Evolutionary conservation across 805 yeast species (phyloP).

Genomic region (Lachancea kluyveri): DNA sequence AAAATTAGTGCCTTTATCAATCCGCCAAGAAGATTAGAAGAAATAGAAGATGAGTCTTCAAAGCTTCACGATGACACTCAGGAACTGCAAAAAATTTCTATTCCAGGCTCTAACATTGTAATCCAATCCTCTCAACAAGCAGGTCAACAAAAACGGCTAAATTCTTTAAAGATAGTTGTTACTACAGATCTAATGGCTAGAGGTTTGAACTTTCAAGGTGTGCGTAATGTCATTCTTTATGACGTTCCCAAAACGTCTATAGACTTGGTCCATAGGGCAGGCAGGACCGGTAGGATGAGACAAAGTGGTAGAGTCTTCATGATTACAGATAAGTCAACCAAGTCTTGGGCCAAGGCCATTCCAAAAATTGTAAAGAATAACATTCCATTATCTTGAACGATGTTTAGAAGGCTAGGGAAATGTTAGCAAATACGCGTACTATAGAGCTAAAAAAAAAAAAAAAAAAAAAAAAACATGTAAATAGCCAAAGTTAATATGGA

Average conservation of each 20-base stretch:
- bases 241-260: constrained; percentile 83
- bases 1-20: constrained; percentile 58
- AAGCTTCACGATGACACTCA: constrained; percentile 1
- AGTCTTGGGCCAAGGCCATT: constrained; percentile 76
- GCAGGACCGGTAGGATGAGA: constrained; percentile 91
- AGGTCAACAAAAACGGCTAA: background rate
- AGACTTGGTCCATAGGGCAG: constrained; percentile 85
- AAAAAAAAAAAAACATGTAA: background rate
- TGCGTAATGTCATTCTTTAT: constrained; percentile 74
- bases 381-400: constrained; percentile 29
- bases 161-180: constrained; percentile 58
- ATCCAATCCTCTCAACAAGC: constrained; percentile 8
- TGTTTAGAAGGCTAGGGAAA: no score
- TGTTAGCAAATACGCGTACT: no score
- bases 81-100: constrained; percentile 11
- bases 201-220: constrained; percentile 79
- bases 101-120: constrained; percentile 33
- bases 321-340: constrained; percentile 60
- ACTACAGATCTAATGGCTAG: constrained; percentile 88
- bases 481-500: background rate
- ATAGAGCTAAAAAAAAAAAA: no score
- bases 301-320: constrained; percentile 83
- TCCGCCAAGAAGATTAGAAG: constrained; percentile 45
- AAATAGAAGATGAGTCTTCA: constrained; percentile 10
- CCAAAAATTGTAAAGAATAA: constrained; percentile 60